These are phyloP conservation scores for Pleoardoris graminearum DNA, from an alignment of 2,329 filamentous ascomycete species.

Conservation along the genomic window DNA sequence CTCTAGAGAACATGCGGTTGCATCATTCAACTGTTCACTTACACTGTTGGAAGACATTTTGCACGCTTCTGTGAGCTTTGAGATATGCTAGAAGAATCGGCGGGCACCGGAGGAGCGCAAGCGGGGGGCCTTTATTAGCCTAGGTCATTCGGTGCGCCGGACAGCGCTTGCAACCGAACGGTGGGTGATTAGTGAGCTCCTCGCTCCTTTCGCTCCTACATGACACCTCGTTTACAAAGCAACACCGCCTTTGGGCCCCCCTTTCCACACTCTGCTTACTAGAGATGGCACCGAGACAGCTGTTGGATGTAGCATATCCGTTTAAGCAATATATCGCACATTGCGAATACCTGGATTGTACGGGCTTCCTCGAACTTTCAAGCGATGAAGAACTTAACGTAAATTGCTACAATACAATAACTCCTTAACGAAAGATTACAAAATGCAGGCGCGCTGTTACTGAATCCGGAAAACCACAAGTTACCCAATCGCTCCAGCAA, in stretches of 20 bases:
- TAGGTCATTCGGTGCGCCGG: background rate
- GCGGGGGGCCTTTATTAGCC: background rate
- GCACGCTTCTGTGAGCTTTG: background rate
- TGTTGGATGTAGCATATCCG: background rate
- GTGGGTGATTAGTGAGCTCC: slow-evolving; percentile 1
- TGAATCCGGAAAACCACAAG: too few species aligned
- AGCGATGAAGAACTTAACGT: too few species aligned
- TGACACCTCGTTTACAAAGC: background rate
- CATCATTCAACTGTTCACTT: background rate
- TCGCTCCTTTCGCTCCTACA: background rate
- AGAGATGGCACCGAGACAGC: background rate
- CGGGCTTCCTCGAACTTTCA: too few species aligned
- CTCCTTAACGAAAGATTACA: too few species aligned
- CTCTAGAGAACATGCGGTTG: background rate
- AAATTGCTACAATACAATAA: too few species aligned
- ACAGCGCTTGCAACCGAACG: background rate
- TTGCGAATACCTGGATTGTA: too few species aligned
- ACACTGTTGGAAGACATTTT: slow-evolving; percentile 2
- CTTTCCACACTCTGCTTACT: background rate
- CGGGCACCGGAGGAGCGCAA: background rate
- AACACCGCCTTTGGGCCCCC: background rate
- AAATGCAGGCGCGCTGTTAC: too few species aligned
- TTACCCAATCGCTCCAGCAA: background rate
- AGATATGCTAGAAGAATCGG: background rate
- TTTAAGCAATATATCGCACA: too few species aligned